A percentile compares a stretch with the other conserved stretches of the same genome.
Conservation (phyloP, 2,329 filamentous ascomycete genomes). For the Cladosporium phlei region DNA sequence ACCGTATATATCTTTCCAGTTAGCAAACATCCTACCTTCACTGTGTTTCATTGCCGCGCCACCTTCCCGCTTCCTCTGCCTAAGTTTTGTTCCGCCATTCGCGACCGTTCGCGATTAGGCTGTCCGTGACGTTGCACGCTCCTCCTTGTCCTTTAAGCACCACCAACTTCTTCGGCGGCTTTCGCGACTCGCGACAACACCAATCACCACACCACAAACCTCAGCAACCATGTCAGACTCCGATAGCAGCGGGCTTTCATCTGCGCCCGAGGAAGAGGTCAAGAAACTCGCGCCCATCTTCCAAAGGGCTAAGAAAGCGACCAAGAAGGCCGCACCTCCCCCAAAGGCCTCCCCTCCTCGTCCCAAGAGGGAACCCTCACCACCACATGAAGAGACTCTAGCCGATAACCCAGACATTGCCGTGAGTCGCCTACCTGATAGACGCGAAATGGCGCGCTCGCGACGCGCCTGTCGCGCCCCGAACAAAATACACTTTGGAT, state of each 20-base stretch:
- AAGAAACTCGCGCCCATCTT: conserved; percentile 35
- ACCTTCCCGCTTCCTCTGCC: not conserved
- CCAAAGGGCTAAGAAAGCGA: conserved; percentile 37
- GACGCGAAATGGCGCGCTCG: conserved; percentile 28
- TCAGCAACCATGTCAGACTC: conserved; percentile 40
- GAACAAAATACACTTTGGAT: conserved; percentile 20
- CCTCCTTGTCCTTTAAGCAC: conserved; percentile 1
- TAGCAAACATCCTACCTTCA: conserved; percentile 1
- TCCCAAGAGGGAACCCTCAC: conserved; percentile 74
- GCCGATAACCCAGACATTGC: conserved; percentile 90
- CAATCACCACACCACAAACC: conserved; percentile 4
- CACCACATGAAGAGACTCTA: conserved; percentile 82
- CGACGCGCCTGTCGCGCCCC: conserved; percentile 22
- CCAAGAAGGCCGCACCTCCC: conserved; percentile 44
- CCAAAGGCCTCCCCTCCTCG: conserved; percentile 32
- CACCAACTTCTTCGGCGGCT: not conserved
- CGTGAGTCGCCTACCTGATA: conserved; percentile 54
- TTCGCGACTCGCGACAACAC: conserved; percentile 1
- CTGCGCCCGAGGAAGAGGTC: conserved; percentile 56
- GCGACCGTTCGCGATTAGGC: not conserved
- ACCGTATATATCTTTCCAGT: not conserved
- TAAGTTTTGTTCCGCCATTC: conserved; percentile 1
- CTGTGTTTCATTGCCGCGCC: not conserved
- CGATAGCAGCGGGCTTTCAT: conserved; percentile 55
- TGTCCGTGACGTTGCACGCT: conserved; percentile 8